Percentiles rank a stretch among this genome's conserved stretches.
Evolutionary conservation across 1,284 basidiomycete species (phyloP).

Genomic region (Pseudozyma tsukubaensis): DNA sequence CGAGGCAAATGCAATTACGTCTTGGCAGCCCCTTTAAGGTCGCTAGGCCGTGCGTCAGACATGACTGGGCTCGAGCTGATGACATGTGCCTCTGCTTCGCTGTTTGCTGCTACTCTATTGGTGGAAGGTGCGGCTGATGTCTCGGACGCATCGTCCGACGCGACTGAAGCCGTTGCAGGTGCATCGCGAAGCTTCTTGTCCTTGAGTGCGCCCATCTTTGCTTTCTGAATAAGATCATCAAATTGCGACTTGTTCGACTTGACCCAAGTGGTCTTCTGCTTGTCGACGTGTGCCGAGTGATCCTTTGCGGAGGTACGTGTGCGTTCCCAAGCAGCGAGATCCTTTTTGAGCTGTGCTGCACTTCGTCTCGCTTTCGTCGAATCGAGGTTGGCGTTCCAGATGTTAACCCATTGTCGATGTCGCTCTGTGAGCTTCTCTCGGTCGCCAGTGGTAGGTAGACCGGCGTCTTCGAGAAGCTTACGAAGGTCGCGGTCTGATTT

Average conservation of each 20-base stretch:
- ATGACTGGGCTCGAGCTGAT: too few species aligned
- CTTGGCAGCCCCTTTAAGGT: too few species aligned
- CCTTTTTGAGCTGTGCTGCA: conserved; percentile 37
- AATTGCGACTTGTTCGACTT: conserved; percentile 48
- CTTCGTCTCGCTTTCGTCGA: conserved; percentile 52
- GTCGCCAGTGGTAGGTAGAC: conserved; percentile 47
- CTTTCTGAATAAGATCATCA: conserved; percentile 33
- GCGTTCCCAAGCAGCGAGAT: conserved; percentile 58
- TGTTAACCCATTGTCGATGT: conserved; percentile 65
- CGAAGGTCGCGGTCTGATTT: conserved; percentile 56
- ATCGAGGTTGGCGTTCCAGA: conserved; percentile 66
- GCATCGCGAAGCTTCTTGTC: conserved; percentile 26
- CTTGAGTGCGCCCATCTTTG: conserved; percentile 27
- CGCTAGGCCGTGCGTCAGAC: too few species aligned
- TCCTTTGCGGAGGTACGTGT: conserved; percentile 32
- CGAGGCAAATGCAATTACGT: too few species aligned
- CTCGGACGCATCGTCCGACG: too few species aligned
- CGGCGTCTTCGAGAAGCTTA: conserved; percentile 50
- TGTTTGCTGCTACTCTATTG: too few species aligned
- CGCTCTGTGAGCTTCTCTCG: conserved; percentile 55
- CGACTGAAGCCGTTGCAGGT: too few species aligned
- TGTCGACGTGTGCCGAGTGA: conserved; percentile 31
- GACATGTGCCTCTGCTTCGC: too few species aligned
- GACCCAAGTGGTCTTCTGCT: conserved; percentile 34
- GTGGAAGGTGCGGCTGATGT: too few species aligned